phyloP scores from a whole-genome alignment of 192 early-diverging fungal genomes.

The Rhizophagus prolifer region DNA sequence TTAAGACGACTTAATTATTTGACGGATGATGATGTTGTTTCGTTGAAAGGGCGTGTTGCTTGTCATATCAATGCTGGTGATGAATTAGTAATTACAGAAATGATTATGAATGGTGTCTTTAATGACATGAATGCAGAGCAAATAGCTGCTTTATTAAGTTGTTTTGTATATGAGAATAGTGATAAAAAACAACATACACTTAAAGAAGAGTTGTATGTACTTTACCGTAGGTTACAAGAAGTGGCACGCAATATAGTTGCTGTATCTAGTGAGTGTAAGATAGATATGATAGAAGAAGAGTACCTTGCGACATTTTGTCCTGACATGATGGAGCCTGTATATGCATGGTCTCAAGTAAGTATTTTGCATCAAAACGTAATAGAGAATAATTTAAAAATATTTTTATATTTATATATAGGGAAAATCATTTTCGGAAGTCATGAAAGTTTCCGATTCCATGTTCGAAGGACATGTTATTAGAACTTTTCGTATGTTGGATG shows the following conservation, averaged over 20 bases:
- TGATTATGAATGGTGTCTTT: slow-evolving; percentile 96
- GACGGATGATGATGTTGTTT: slow-evolving; percentile 80
- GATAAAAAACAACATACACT: slow-evolving; percentile 53
- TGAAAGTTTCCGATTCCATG: slow-evolving; percentile 86
- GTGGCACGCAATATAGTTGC: slow-evolving; percentile 81
- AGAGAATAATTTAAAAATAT: background rate
- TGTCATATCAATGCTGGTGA: slow-evolving; percentile 96
- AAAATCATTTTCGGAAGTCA: slow-evolving; percentile 90
- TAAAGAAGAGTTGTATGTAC: slow-evolving; percentile 75
- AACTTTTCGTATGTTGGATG: slow-evolving; percentile 83
- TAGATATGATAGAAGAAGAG: slow-evolving; percentile 82
- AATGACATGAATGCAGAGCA: slow-evolving; percentile 90
- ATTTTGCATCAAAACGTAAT: background rate
- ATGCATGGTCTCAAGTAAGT: slow-evolving; percentile 73
- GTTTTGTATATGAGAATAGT: slow-evolving; percentile 86
- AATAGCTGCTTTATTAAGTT: slow-evolving; percentile 80
- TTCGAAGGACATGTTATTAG: slow-evolving; percentile 95
- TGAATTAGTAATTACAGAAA: slow-evolving; percentile 92
- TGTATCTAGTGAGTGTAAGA: slow-evolving; percentile 85
- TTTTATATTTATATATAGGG: slow-evolving; percentile 50
- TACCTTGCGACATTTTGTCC: slow-evolving; percentile 83
- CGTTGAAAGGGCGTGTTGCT: slow-evolving; percentile 96
- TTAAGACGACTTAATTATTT: slow-evolving; percentile 90
- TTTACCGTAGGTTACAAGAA: slow-evolving; percentile 80
- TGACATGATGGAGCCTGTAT: slow-evolving; percentile 93